Conservation (phyloP, 345 rosid genomes). For the Gossypioides kirkii region DNA sequence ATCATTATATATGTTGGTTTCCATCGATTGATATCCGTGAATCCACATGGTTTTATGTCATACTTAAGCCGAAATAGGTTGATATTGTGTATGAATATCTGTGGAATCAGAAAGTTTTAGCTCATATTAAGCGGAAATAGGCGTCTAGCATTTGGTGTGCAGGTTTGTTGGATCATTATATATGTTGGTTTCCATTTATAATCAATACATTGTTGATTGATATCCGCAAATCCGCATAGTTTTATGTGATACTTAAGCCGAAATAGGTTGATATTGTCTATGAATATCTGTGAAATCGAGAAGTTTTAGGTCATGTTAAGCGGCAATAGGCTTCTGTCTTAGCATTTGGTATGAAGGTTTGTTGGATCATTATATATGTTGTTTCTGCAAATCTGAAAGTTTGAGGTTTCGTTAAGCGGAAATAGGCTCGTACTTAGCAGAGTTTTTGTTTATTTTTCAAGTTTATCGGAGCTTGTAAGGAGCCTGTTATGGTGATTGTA, state of each 20-base stretch:
- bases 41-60: not conserved
- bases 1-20: not conserved
- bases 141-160: constrained; percentile 29
- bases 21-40: not conserved
- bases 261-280: too few species aligned
- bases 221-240: not conserved
- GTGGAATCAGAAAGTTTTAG: not conserved
- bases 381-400: not conserved
- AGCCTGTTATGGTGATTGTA: constrained; percentile 92
- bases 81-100: not conserved
- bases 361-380: constrained; percentile 1
- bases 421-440: not conserved
- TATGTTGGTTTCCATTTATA: not conserved
- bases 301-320: not conserved
- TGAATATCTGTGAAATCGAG: too few species aligned
- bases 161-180: constrained; percentile 41
- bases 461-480: constrained; percentile 98
- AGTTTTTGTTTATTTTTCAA: constrained; percentile 25
- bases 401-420: not conserved
- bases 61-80: too few species aligned
- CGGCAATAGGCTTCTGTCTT: not conserved
- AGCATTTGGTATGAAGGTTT: constrained; percentile 54
- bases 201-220: not conserved
- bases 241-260: not conserved
- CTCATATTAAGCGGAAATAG: not conserved